Evolutionary conservation across 148 eudicot species (phyloP), one percentile per base, ranked within the genome.

Genomic region (Camellia lanceoleosa): DNA sequence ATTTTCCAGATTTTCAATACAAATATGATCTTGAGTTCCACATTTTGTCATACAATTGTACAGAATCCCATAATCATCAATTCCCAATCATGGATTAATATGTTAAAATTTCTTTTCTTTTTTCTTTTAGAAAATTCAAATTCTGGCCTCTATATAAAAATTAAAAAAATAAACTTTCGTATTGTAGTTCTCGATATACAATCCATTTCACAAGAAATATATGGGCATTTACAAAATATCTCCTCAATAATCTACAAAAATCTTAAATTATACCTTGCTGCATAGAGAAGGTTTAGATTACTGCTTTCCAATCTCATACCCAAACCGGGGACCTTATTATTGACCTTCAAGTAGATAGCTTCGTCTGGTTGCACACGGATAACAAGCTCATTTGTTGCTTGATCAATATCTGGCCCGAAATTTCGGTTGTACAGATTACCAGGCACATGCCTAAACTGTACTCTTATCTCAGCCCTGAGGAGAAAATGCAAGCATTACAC

Each of bases 281-380:
- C 89, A 77, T 93, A 93, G 62, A 86, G 90, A 79, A 93, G 94
- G 85, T 88, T 93, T 68, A 93, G 94, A 68, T 87, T 91, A 77
- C 97, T 93, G 18, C 91, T 87, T 83, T 93, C 97, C 85, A 93
- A 76, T 89, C 89, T 82, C 94, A 93, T 91, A 30, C 89, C 89
- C 81, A 93, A 68, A 14, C 97, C 97, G 16, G 97, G 97, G 66
- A 93, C 94, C 82, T 93, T 93, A 81, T 93, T 67, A 42, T 67
- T 67, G 47, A 67, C 42, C 47, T 67, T 67, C 71, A 67, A 67
- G 47, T 67, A 67, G 47, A 67, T 67, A 41, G 71, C 47, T 11
- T 67, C 71, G 3, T 67, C 71, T 2, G 71, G 71, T 16, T 67
- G 71, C 71, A 67, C 47, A 38, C 71, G 47, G 47, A 67, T 67